Evolutionary conservation across 345 rosid genomes (phyloP).

Genomic region (Nephelium lappaceum): DNA sequence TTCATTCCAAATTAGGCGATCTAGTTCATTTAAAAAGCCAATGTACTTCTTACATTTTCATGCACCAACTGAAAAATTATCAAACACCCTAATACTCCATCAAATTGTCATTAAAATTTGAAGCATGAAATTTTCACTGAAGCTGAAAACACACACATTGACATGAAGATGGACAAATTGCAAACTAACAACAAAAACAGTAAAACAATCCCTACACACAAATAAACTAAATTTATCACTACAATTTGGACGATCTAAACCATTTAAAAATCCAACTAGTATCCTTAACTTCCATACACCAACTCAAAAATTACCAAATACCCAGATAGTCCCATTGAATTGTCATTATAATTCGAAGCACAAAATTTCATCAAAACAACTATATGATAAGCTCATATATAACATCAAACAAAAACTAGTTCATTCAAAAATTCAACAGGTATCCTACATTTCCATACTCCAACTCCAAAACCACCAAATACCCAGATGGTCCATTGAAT

Average conservation of each 20-base stretch:
- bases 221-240: not conserved
- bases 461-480: not conserved
- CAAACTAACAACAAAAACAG: not conserved
- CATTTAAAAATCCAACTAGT: not conserved
- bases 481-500: not conserved
- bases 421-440: not conserved
- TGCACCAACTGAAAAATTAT: not conserved
- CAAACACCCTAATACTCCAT: not conserved
- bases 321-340: not conserved
- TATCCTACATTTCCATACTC: slow-evolving; percentile 1
- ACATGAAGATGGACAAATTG: not conserved
- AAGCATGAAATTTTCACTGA: too few species aligned
- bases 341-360: not conserved
- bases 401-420: not conserved
- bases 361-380: not conserved
- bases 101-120: not conserved
- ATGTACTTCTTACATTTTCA: slow-evolving; percentile 2
- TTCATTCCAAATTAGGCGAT: too few species aligned
- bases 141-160: not conserved
- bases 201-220: not conserved
- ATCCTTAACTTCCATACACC: not conserved
- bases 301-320: not conserved
- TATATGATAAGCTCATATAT: not conserved
- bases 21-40: not conserved
- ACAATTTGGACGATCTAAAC: not conserved